phyloP scores from a whole-genome alignment of 2,329 filamentous ascomycete genomes.

The Penicillium sclerotiorum region DNA sequence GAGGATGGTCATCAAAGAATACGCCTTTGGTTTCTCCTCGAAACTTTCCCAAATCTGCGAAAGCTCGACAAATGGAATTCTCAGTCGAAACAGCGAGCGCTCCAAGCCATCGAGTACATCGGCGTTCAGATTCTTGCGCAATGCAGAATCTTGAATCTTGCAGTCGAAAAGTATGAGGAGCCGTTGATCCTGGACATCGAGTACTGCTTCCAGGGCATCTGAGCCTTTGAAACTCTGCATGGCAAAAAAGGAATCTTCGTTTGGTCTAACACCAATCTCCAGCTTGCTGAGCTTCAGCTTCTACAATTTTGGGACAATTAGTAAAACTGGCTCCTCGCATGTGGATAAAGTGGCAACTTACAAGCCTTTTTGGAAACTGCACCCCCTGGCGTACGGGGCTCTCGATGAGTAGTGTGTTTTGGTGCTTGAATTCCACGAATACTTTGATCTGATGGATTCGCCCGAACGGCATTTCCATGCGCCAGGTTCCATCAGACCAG shows the following conservation, averaged over 20 bases:
- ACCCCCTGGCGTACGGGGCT: conserved; percentile 39
- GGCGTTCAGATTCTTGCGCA: too few species aligned
- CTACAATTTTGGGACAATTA: too few species aligned
- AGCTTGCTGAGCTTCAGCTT: conserved; percentile 52
- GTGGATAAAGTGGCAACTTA: conserved; percentile 23
- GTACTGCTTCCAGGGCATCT: conserved; percentile 34
- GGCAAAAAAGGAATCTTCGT: conserved; percentile 59
- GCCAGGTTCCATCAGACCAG: conserved; percentile 46
- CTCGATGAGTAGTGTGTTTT: conserved; percentile 15
- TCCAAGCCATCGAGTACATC: too few species aligned
- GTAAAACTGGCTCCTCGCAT: neutral
- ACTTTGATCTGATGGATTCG: conserved; percentile 23
- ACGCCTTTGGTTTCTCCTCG: conserved; percentile 14
- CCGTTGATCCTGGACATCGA: conserved; percentile 49
- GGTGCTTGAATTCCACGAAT: conserved; percentile 25
- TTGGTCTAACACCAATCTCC: conserved; percentile 64
- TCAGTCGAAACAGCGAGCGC: too few species aligned
- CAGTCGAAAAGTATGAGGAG: conserved; percentile 50
- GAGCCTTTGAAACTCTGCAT: conserved; percentile 53
- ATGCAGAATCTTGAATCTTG: too few species aligned
- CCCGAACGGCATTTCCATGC: conserved; percentile 32
- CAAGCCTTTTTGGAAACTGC: conserved; percentile 39
- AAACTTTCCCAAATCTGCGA: conserved; percentile 39
- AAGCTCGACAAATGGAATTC: conserved; percentile 52
- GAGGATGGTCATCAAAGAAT: conserved; percentile 43